Base-by-base conservation (phyloP, 2,329 filamentous ascomycete species). In the Arthrocladium fulminans region DNA sequence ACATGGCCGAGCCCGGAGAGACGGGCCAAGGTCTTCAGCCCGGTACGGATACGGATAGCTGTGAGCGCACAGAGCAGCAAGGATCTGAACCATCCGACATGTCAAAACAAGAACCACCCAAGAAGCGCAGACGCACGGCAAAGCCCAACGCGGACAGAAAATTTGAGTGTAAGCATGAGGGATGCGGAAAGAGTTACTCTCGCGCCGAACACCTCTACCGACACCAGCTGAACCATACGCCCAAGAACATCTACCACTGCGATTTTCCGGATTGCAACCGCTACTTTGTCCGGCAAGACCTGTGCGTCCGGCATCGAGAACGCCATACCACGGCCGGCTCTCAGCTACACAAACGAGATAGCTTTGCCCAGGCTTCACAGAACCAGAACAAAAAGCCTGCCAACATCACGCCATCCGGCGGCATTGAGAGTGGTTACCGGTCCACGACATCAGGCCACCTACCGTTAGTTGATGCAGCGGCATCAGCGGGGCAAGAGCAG, bases 131-230 rank as follows among this genome's bases (percentile, higher is more conserved):
- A 55, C 64, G 71, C 51, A 67, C 63, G 50, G 65, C 68, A 44
- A 73, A 73, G 52, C 65, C 66, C 27, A 65, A 65, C 39, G 59
- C 67, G 29, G 72, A 73, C 51, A 72, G 70, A 56, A 73, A 73
- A 61, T 90, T 88, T 55, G 83, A 86, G 60, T 98, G 92, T 63
- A 83, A 84, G 3, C 80, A 88, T 51, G 82, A 86, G 55, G 87
- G 84, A 32, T 98, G 92, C 61, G 89, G 88, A 34, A 98, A 96
- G 73, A 94, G 84, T 63, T 98, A 98, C 65, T 96, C 90, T 22
- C 80, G 92, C 63, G 90, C 92, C 7, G 92, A 97, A 68, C 92
- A 98, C 72, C 73, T 98, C 71, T 96, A 96, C 69, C 81, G 92
- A 39, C 90, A 97, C 68, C 89, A 97, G 69, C 71, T 97, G 57